Percentiles rank a stretch among this genome's conserved stretches.
Conservation (phyloP, 768 basidiomycete genomes). For the Strobilomyces echinocephalus region DNA sequence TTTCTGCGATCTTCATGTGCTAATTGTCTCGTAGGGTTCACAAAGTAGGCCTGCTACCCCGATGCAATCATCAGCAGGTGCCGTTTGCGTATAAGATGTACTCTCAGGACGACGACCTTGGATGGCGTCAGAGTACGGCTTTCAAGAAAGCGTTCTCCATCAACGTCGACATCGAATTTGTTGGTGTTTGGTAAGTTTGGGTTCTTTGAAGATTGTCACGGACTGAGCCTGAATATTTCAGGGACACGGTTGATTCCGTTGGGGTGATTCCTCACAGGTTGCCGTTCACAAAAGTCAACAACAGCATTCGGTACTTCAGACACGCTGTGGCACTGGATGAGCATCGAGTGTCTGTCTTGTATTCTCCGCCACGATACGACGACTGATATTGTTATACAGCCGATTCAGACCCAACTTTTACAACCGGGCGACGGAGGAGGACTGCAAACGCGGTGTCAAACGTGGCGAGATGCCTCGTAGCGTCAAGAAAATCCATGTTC, state of each 20-base stretch:
- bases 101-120: constrained; percentile 47
- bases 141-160: constrained; percentile 76
- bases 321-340: constrained; percentile 72
- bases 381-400: constrained; percentile 8
- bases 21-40: constrained; percentile 43
- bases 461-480: constrained; percentile 46
- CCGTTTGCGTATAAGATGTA: constrained; percentile 72
- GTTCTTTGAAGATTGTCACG: background rate
- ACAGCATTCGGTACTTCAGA: constrained; percentile 58
- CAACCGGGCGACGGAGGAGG: constrained; percentile 38
- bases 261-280: constrained; percentile 61
- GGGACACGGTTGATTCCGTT: constrained; percentile 70
- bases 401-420: constrained; percentile 33
- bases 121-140: constrained; percentile 58
- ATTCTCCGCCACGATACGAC: background rate
- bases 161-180: constrained; percentile 68
- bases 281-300: constrained; percentile 62
- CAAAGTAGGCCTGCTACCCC: constrained; percentile 68
- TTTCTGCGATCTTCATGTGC: background rate
- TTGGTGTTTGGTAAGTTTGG: constrained; percentile 63
- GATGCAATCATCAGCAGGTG: constrained; percentile 68
- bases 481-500: constrained; percentile 16
- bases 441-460: constrained; percentile 42
- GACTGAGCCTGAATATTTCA: constrained; percentile 22
- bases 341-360: constrained; percentile 41